These are phyloP conservation scores for Plasmodium knowlesi DNA, from an alignment of 169 alveolate genomes.

Conservation along the genomic window DNA sequence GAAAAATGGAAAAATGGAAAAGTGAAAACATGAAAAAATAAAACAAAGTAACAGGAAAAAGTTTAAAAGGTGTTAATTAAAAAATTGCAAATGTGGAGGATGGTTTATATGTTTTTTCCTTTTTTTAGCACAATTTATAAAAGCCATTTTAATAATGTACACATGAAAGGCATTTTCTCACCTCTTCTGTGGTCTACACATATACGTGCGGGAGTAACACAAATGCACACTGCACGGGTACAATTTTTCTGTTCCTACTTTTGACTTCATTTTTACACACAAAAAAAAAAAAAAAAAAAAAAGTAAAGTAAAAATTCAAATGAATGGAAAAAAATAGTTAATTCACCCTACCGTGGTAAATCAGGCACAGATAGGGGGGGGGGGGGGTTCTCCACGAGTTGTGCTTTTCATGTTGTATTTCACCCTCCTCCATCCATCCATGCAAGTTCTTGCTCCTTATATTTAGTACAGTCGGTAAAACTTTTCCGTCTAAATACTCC, in stretches of 20 bases:
- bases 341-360: background rate
- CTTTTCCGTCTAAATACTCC: background rate
- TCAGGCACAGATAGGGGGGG: background rate
- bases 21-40: background rate
- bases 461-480: background rate
- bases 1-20: background rate
- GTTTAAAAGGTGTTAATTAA: background rate
- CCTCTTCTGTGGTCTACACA: background rate
- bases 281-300: background rate
- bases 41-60: background rate
- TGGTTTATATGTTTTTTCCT: background rate
- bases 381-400: background rate
- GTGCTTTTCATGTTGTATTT: background rate
- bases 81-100: background rate
- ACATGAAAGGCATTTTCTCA: background rate
- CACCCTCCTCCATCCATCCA: background rate
- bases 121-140: background rate
- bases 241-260: background rate
- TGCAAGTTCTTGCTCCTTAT: background rate
- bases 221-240: background rate
- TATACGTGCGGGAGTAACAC: background rate
- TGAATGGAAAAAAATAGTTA: background rate
- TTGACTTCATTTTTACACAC: background rate
- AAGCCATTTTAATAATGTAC: background rate
- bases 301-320: background rate